A percentile compares a stretch with the other conserved stretches of the same genome.
phyloP scores from a whole-genome alignment of 768 basidiomycete species.

The Phanerochaete sordida region DNA sequence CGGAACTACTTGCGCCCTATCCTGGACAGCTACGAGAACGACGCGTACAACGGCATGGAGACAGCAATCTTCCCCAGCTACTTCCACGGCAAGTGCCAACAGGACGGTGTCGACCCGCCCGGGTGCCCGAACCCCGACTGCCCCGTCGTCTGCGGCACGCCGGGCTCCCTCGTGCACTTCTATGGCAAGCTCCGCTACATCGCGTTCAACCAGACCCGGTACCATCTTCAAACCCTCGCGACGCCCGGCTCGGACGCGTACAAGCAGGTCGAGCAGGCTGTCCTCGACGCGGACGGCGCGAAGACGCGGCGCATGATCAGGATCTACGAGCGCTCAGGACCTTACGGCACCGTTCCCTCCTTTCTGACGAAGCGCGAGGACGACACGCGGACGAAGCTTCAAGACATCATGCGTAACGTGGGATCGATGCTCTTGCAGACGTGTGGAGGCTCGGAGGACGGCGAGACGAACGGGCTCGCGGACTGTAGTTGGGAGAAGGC shows the following conservation, averaged over 20 bases:
- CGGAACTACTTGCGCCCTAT: constrained; percentile 44
- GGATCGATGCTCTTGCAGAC: constrained; percentile 28
- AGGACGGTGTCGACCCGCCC: constrained; percentile 50
- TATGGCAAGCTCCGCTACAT: constrained; percentile 47
- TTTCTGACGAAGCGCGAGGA: constrained; percentile 17
- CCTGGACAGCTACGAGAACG: constrained; percentile 39
- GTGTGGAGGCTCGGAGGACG: constrained; percentile 39
- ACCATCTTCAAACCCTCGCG: constrained; percentile 31
- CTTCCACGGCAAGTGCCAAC: constrained; percentile 73
- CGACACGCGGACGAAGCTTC: constrained; percentile 22
- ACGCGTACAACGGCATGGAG: constrained; percentile 42
- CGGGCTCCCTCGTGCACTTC: constrained; percentile 76
- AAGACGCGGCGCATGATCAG: constrained; percentile 11
- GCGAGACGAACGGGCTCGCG: constrained; percentile 33
- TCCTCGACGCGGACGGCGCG: constrained; percentile 34
- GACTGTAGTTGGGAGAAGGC: constrained; percentile 56
- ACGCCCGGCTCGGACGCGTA: constrained; percentile 39
- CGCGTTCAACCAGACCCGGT: constrained; percentile 41
- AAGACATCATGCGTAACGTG: constrained; percentile 31
- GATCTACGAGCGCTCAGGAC: constrained; percentile 2
- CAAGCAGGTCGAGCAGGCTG: constrained; percentile 35
- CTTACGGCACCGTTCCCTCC: constrained; percentile 2
- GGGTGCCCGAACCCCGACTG: constrained; percentile 83
- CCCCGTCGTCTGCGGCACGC: constrained; percentile 75
- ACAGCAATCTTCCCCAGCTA: constrained; percentile 59